Base-by-base conservation (phyloP, 2,329 filamentous ascomycete genomes). In the Epichloe coenophiala region DNA sequence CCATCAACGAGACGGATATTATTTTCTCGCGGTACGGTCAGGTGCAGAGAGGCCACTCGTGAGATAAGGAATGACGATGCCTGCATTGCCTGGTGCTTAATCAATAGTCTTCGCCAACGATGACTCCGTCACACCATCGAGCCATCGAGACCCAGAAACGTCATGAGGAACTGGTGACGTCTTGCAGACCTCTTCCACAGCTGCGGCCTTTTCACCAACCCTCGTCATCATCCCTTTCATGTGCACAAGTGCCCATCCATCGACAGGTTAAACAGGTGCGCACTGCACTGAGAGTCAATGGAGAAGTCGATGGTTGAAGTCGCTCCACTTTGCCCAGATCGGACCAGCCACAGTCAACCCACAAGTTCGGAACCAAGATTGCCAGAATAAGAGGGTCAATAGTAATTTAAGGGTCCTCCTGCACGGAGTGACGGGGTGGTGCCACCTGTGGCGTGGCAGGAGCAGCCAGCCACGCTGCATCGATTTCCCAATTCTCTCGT, bases 301-400 rank as follows among this genome's bases (percentile, higher is more conserved):
- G 19, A 27, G 31, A 35, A 35, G 42, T 31, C 51, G 47, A 52
- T 50, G 46, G 39, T 46, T 12, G 41, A 42, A 15, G 51, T 31
- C 35, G 46, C 38, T 42, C 51, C 51, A 52, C 47, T 31, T 21
- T 42, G 33, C 36, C 27, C 35, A 50, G 51, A 52, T 52, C 51
- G 51, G 35, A 45, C 19, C 49, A 42, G 33, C 21, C 19, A 40
- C 44, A 44, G 33, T 39, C 45, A 40, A 42, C 19, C 46, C 37
- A n/a, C 7, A 4, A 15, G 8, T 21, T 21, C 21, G 36, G 33
- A 31, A 8, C 44, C 9, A 21, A 21, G 33, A 27, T 33, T 44
- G 41, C 45, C 36, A 17, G n/a, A n/a, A n/a, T n/a, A n/a, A n/a
- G n/a, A n/a, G n/a, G n/a, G n/a, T n/a, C n/a, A n/a, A n/a, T n/a